phyloP scores from a whole-genome alignment of 345 rosid genomes.

The Sonneratia caseolaris region DNA sequence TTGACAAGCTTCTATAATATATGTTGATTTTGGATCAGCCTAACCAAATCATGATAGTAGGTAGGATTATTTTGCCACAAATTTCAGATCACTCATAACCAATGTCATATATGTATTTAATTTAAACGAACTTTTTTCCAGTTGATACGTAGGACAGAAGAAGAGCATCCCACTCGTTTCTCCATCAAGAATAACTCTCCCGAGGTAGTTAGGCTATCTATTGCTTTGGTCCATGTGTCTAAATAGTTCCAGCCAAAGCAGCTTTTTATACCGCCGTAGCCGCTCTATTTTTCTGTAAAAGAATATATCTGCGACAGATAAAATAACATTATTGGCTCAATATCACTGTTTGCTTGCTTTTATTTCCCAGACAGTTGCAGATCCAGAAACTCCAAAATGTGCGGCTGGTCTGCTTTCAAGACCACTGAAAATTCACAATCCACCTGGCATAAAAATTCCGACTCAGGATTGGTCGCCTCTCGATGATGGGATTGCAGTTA shows the following conservation, averaged over 20 bases:
- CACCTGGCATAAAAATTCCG: slow-evolving; percentile 1
- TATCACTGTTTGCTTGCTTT: background rate
- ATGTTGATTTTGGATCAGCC: background rate
- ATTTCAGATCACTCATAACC: background rate
- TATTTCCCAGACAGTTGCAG: slow-evolving; percentile 1
- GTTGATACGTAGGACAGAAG: slow-evolving; percentile 47
- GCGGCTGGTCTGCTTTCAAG: slow-evolving; percentile 2
- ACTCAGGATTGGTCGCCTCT: slow-evolving; percentile 45
- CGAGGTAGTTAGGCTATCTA: slow-evolving; percentile 20
- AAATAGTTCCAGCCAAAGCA: background rate
- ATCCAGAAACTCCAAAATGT: background rate
- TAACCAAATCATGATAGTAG: background rate
- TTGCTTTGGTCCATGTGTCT: background rate
- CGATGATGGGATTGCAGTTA: slow-evolving; percentile 42
- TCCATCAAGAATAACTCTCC: slow-evolving; percentile 20
- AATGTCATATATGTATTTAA: background rate
- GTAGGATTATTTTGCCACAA: background rate
- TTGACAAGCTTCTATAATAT: background rate
- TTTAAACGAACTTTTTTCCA: slow-evolving; percentile 9
- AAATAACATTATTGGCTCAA: background rate
- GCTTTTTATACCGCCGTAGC: background rate
- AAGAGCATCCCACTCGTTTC: slow-evolving; percentile 16
- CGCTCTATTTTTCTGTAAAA: slow-evolving; percentile 3
- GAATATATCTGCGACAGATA: background rate
- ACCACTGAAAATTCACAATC: background rate